phyloP scores from a whole-genome alignment of 768 basidiomycete genomes.

The Lentinula detonsa region DNA sequence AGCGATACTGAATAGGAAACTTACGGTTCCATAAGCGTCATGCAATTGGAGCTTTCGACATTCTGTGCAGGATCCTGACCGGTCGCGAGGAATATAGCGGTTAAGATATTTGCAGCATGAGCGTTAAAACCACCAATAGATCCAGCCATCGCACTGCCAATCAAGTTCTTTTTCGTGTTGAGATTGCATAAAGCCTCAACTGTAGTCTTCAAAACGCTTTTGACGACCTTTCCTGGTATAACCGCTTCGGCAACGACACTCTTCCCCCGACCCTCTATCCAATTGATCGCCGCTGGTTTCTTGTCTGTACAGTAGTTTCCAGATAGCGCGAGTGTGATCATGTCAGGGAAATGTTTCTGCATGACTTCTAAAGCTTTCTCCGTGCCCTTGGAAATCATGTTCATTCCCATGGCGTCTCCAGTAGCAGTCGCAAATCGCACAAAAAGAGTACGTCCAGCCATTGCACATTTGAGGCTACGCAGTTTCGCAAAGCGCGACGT shows the following conservation, averaged over 20 bases:
- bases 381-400: constrained; percentile 99
- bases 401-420: constrained; percentile 99
- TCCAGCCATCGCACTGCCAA: constrained; percentile 98
- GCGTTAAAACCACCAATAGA: constrained; percentile 98
- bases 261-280: constrained; percentile 99
- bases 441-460: constrained; percentile 92
- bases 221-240: constrained; percentile 83
- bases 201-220: constrained; percentile 91
- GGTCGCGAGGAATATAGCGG: constrained; percentile 91
- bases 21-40: constrained; percentile 98
- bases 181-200: constrained; percentile 85
- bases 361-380: constrained; percentile 88
- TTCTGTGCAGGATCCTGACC: constrained; percentile 99
- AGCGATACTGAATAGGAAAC: constrained; percentile 27
- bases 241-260: constrained; percentile 95
- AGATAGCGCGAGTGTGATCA: constrained; percentile 85
- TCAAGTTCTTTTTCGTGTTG: constrained; percentile 94
- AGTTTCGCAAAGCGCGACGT: constrained; percentile 92
- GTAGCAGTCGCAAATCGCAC: constrained; percentile 92
- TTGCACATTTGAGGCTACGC: constrained; percentile 76
- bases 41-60: constrained; percentile 97
- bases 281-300: constrained; percentile 99
- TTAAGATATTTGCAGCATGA: constrained; percentile 95
- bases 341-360: constrained; percentile 78
- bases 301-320: constrained; percentile 99